Base-by-base conservation (phyloP, 441 rosid species). In the Erodium trifolium region DNA sequence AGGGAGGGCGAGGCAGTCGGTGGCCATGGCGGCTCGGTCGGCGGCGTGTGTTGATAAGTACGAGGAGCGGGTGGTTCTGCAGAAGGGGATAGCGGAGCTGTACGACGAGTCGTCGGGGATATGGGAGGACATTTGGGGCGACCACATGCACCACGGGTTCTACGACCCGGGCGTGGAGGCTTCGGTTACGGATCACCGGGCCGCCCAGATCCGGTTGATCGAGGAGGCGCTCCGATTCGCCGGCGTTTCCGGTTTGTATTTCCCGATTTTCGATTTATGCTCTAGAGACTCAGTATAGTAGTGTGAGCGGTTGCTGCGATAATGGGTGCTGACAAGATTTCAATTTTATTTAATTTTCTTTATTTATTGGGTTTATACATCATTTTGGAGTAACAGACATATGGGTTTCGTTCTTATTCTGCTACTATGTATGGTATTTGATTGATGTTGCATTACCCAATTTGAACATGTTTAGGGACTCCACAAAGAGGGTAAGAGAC, bases 51-150 rank as follows among this genome's bases (percentile, higher is more conserved):
- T 8, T 10, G 62, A 29, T 9, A 57, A 14, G 1, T 60, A 0
- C 45, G 45, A 39, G 10, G 75, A 63, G 65, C 49, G 27, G 0
- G 66, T 29, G 39, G 69, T 53, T 65, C 71, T 92, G 43, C 81
- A 76, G 66, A 66, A 88, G 67, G 96, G 93, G 19, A 92, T 92
- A 17, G 90, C 98, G 0, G 93, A 80, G 17, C 79, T 90, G 16
- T 92, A 90, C 84, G 91, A 92, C 81, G 84, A 90, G 85, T 90
- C 96, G 13, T 90, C 96, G 0, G 86, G 84, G 2, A 0, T 83
- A 11, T 92, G 96, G 98, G 98, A 92, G 69, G 80, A 82, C 67
- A 76, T 92, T 4, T 92, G 98, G 98, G 98, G 98, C 27, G 92
- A 88, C 69, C 98, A 92, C 67, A 86, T 92, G 97, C 97, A 92